These are phyloP conservation scores for Globisporangium mamillatum DNA, from an alignment of 352 stramenopile genomes.

Conservation along the genomic window DNA sequence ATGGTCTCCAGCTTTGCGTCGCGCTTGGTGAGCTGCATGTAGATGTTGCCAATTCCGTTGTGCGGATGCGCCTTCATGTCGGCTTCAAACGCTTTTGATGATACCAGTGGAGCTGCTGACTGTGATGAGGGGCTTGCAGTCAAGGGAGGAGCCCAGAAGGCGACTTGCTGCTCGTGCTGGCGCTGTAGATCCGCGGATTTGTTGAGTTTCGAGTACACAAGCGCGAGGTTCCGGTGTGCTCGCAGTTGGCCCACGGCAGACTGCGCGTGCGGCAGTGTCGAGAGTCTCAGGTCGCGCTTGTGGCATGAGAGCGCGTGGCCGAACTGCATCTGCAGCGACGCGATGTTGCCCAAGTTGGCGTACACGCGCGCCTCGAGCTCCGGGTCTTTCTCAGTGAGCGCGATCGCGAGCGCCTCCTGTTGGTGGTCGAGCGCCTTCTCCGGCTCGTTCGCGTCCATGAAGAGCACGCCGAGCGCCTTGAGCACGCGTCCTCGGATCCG, in stretches of 20 bases:
- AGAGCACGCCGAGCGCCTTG: constrained; percentile 65
- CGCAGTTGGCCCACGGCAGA: constrained; percentile 51
- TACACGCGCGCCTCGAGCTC: constrained; percentile 76
- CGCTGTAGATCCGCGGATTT: constrained; percentile 31
- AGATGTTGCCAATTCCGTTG: constrained; percentile 62
- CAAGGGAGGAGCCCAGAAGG: constrained; percentile 16
- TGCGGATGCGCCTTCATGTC: constrained; percentile 46
- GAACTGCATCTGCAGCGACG: constrained; percentile 45
- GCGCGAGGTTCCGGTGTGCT: constrained; percentile 67
- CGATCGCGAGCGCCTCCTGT: constrained; percentile 57
- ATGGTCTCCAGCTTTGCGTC: constrained; percentile 39
- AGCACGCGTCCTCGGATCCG: constrained; percentile 49
- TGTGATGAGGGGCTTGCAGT: constrained; percentile 10
- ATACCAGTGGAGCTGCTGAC: no score
- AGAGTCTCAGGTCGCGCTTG: constrained; percentile 51
- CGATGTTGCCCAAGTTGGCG: constrained; percentile 78
- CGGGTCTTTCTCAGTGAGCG: constrained; percentile 37
- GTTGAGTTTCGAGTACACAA: constrained; percentile 59
- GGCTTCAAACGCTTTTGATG: constrained; percentile 27
- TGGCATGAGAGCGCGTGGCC: constrained; percentile 60
- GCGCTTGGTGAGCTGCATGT: constrained; percentile 43
- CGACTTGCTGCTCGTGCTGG: constrained; percentile 37
- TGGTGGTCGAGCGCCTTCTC: constrained; percentile 50
- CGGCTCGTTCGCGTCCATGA: constrained; percentile 44
- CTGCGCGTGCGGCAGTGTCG: constrained; percentile 36